Evolutionary conservation across 2,329 filamentous ascomycete genomes (phyloP).

Genomic region (Mycogone perniciosa): DNA sequence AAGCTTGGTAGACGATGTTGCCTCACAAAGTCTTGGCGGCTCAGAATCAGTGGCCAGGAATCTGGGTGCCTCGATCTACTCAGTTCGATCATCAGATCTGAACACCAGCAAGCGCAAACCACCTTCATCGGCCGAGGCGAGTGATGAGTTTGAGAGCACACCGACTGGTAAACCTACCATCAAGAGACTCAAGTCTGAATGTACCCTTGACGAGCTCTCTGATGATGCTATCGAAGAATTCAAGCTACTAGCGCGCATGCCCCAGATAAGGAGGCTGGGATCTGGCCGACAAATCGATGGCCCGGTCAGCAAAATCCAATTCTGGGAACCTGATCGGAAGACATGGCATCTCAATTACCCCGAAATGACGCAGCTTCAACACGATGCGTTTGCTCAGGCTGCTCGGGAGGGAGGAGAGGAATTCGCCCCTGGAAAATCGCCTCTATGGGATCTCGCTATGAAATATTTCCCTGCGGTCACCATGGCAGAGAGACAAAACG

Average conservation of each 20-base stretch:
- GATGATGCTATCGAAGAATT: constrained; percentile 37
- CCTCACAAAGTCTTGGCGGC: constrained; percentile 50
- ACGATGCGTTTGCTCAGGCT: constrained; percentile 48
- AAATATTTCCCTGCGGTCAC: constrained; percentile 48
- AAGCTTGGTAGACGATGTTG: constrained; percentile 45
- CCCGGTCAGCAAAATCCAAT: constrained; percentile 49
- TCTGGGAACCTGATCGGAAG: constrained; percentile 49
- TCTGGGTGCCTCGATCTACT: constrained; percentile 17
- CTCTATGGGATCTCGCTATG: constrained; percentile 52
- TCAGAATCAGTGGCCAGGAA: constrained; percentile 28
- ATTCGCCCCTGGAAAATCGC: constrained; percentile 46
- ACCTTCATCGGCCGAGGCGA: constrained; percentile 36
- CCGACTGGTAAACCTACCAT: constrained; percentile 40
- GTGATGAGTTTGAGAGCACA: constrained; percentile 42
- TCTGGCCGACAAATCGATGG: constrained; percentile 53
- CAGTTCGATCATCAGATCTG: constrained; percentile 29
- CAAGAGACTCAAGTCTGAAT: constrained; percentile 50
- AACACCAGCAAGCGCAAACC: constrained; percentile 53
- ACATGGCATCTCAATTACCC: constrained; percentile 59
- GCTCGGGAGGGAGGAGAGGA: constrained; percentile 44
- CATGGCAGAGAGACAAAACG: constrained; percentile 11
- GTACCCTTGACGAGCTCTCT: constrained; percentile 30
- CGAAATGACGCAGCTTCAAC: constrained; percentile 56
- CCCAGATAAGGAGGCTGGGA: constrained; percentile 41
- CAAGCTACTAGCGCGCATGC: constrained; percentile 41